phyloP scores from a whole-genome alignment of 1,284 basidiomycete species.

The Termitomyces sp. region DNA sequence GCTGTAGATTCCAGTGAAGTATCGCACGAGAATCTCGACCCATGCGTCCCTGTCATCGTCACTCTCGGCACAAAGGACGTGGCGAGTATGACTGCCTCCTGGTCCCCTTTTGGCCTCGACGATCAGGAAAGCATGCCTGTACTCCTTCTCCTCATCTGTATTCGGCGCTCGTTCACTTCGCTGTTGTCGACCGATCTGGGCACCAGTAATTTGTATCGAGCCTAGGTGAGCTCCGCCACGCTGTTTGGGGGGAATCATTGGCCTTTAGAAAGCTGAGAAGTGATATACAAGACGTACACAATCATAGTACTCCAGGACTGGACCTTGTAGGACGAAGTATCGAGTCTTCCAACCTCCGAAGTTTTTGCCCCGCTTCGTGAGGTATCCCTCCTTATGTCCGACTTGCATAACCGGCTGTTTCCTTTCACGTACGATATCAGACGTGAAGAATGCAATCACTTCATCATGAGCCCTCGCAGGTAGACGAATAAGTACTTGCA shows the following conservation, averaged over 20 bases:
- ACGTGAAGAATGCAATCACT: constrained; percentile 88
- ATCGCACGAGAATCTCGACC: constrained; percentile 91
- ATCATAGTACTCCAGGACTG: constrained; percentile 91
- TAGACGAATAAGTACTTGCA: constrained; percentile 81
- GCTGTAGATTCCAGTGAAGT: constrained; percentile 68
- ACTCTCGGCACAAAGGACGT: constrained; percentile 95
- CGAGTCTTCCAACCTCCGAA: constrained; percentile 96
- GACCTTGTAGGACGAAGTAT: constrained; percentile 87
- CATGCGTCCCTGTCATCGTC: constrained; percentile 90
- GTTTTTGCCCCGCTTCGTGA: constrained; percentile 95
- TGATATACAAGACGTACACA: constrained; percentile 53
- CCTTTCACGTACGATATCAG: constrained; percentile 75
- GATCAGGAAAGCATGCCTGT: constrained; percentile 95
- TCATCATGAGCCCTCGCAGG: constrained; percentile 88
- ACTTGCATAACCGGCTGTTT: constrained; percentile 71
- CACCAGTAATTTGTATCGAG: constrained; percentile 80
- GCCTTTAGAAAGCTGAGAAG: constrained; percentile 13
- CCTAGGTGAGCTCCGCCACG: constrained; percentile 88
- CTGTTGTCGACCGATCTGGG: constrained; percentile 76
- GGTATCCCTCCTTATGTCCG: constrained; percentile 92
- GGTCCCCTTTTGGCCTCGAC: constrained; percentile 79
- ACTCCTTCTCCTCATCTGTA: constrained; percentile 86
- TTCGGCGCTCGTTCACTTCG: constrained; percentile 44
- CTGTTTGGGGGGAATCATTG: constrained; percentile 34
- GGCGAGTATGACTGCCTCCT: constrained; percentile 69